Evolutionary conservation across 345 rosid species (phyloP).

Genomic region (Salix arbutifolia): DNA sequence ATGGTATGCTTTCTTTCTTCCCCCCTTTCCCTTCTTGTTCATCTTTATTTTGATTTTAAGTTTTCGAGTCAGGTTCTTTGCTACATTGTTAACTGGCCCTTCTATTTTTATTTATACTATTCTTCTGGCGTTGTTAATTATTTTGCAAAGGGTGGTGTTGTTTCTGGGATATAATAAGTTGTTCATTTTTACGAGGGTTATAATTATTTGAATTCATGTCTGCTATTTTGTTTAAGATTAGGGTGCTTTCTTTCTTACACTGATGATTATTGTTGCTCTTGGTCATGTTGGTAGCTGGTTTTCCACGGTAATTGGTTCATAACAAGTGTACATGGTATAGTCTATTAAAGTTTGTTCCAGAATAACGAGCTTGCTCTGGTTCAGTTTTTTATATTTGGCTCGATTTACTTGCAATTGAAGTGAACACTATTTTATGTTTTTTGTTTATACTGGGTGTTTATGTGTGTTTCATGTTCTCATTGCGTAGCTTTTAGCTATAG

Average conservation of each 20-base stretch:
- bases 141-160: constrained; percentile 16
- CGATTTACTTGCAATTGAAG: background rate
- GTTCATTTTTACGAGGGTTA: background rate
- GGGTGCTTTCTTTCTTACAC: background rate
- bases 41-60: background rate
- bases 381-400: background rate
- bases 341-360: background rate
- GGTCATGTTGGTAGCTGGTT: background rate
- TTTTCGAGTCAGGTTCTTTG: background rate
- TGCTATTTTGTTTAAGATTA: background rate
- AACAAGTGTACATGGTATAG: background rate
- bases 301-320: no score
- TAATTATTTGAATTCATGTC: background rate
- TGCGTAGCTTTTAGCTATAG: constrained; percentile 71
- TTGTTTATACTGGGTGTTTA: background rate
- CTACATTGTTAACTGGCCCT: background rate
- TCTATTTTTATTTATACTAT: background rate
- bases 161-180: background rate
- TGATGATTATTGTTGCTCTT: background rate
- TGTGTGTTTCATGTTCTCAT: constrained; percentile 12
- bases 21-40: background rate
- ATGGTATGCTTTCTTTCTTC: constrained; percentile 45
- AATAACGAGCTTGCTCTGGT: constrained; percentile 4
- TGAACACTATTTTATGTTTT: background rate
- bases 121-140: background rate